Percentiles rank a stretch among this genome's conserved stretches.
These are phyloP conservation scores for Sordaria brevicollis DNA, from an alignment of 495 filamentous ascomycete species.

Conservation along the genomic window DNA sequence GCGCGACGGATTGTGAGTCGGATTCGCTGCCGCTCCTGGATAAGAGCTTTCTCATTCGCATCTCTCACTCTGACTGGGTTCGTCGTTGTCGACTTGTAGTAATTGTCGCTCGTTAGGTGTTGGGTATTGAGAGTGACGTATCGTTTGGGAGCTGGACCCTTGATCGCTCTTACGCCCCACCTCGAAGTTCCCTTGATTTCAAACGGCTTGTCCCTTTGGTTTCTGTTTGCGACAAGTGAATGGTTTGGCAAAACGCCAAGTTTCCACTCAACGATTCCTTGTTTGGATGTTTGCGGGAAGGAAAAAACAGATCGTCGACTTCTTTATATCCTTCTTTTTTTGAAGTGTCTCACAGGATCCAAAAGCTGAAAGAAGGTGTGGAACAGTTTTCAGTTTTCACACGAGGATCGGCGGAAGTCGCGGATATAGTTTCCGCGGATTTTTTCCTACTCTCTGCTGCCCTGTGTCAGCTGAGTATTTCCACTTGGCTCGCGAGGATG, in stretches of 20 bases:
- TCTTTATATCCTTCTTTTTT: neutral
- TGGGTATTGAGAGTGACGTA: neutral
- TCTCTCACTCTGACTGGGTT: neutral
- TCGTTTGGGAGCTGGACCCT: neutral
- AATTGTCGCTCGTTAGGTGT: no score
- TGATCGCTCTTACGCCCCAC: neutral
- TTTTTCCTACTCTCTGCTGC: neutral
- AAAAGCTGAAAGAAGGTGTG: neutral
- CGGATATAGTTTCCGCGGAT: neutral
- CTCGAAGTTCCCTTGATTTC: neutral
- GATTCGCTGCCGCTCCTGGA: neutral
- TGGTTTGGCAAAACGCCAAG: neutral
- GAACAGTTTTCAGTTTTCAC: neutral
- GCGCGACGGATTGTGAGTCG: neutral
- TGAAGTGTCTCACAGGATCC: neutral
- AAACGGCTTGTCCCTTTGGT: neutral
- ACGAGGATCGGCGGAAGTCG: neutral
- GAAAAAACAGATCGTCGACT: no score
- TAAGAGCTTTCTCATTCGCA: neutral
- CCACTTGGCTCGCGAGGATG: neutral
- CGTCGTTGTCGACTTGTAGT: neutral
- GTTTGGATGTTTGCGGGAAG: neutral
- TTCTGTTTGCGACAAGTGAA: neutral
- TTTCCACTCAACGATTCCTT: no score
- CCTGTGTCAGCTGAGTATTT: neutral